Base-by-base conservation (phyloP, 108 stramenopile genomes). In the Cyclotella sp. region DNA sequence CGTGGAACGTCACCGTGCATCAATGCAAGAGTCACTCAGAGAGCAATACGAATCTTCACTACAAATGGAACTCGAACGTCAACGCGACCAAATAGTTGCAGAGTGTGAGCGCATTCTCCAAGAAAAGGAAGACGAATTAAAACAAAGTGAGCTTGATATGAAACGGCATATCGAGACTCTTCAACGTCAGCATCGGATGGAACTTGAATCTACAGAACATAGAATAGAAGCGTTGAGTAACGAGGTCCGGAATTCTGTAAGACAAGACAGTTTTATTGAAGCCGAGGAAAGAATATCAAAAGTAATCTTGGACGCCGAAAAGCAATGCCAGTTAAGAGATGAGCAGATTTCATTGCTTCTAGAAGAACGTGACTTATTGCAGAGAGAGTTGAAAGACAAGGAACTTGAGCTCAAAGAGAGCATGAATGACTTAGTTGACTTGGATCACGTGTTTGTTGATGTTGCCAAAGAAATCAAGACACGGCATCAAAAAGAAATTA, bases 81-180 rank as follows among this genome's bases (percentile, higher is more conserved):
- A 75, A 29, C 75, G 40, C 6, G 52, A 41, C 42, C 72, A 76
- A 43, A 45, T 85, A 27, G 59, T 45, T 14, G 74, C 77, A 6
- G 77, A 84, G 55, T 88, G 75, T 59, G 82, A 79, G 51, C 73
- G 64, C 21, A 80, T 80, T 13, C 74, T 88, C 47, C 65, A 68
- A 34, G 70, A 66, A 24, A 64, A 78, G 51, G 67, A 85, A 28
- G 45, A 26, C 10, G 63, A 63, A 61, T 46, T 78, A 55, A 68
- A 68, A 59, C 42, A 30, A 27, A 28, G 40, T 12, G 34, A 68
- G 27, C 45, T 46, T 22, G n/a, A 41, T 14, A 42, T 68, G 59
- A 54, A 30, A 53, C 19, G 27, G 18, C 18, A 68, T 0, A 21
- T 62, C 0, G 58, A 41, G 22, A 34, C 40, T 19, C 44, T 75